Base-by-base conservation (phyloP, 2,329 filamentous ascomycete genomes). In the Rhinocladiella similis region DNA sequence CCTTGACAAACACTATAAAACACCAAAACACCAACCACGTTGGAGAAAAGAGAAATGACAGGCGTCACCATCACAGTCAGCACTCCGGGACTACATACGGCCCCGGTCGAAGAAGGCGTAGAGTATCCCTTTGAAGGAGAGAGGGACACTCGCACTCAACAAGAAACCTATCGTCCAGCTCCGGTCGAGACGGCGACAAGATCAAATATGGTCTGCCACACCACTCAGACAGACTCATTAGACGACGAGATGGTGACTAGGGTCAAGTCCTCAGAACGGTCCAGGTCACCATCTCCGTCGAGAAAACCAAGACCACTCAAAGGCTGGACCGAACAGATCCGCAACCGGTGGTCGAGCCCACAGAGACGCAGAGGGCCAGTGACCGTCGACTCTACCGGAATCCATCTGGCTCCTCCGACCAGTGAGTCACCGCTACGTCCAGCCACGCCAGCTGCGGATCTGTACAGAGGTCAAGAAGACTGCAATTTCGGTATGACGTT, bases 401-500 rank as follows among this genome's bases (percentile, higher is more conserved):
- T 25, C 19, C 35, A 47, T 22, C 53, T 62, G 12, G 48, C 58
- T 19, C 43, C 56, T 29, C 56, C 59, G 19, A 36, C 13, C 6
- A 20, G 18, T 10, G 56, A 57, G 6, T 27, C 53, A 2, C 53
- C 51, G 4, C 12, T 49, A 16, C 54, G 59, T 10, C 50, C 59
- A 6, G 46, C 54, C 19, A 62, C 59, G 10, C 59, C 59, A 12
- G 29, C 46, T 14, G 59, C 59, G 9, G 59, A 62, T 55, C 48
- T 62, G 3, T 62, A 62, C 50, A 27, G 50, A n/a, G 59, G 59
- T 25, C 59, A 62, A 14, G 42, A 42, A 38, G 51, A 56, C 5
- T 38, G 53, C n/a, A 52, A 39, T 12, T 62, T 62, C 47, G 59
- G 59, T 6, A 62, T 62, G 59, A 59, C 53, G 19, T 62, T 62